Percentiles rank a stretch among this genome's conserved stretches.
These are phyloP conservation scores for Conticribra guillardii DNA, from an alignment of 108 stramenopile genomes.

Conservation along the genomic window DNA sequence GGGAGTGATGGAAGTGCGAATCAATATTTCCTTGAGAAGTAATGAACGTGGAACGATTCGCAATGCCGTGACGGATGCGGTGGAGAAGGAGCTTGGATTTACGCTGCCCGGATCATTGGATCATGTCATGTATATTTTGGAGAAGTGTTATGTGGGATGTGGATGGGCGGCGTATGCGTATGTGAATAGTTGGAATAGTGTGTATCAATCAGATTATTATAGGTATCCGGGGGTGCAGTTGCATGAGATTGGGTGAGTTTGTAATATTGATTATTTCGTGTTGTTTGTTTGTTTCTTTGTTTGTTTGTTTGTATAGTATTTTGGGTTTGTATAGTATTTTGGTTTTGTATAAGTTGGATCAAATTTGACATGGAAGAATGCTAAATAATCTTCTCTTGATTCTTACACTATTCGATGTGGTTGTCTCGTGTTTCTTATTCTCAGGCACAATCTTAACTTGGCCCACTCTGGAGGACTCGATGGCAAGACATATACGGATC, in stretches of 20 bases:
- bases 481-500: conserved; percentile 35
- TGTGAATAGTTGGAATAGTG: conserved; percentile 35
- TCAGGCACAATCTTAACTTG: conserved; percentile 33
- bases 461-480: conserved; percentile 42
- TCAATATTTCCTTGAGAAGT: conserved; percentile 9
- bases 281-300: too few species aligned
- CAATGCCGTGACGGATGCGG: conserved; percentile 25
- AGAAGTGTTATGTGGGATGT: conserved; percentile 38
- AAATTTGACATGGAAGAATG: neutral
- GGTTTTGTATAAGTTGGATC: neutral
- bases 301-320: too few species aligned
- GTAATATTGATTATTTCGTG: too few species aligned
- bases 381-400: too few species aligned
- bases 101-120: conserved; percentile 29
- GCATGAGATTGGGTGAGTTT: conserved; percentile 42
- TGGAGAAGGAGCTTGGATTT: conserved; percentile 22
- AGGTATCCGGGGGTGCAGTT: conserved; percentile 28
- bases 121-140: conserved; percentile 38
- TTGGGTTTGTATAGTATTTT: too few species aligned
- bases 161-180: conserved; percentile 50
- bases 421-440: too few species aligned
- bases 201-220: conserved; percentile 29
- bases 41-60: conserved; percentile 7
- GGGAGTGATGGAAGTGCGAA: conserved; percentile 45
- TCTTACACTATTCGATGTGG: too few species aligned